Percentiles rank a stretch among this genome's conserved stretches.
These are phyloP conservation scores for Gracilariopsis chorda DNA, from an alignment of 23 red algal species.

Conservation along the genomic window DNA sequence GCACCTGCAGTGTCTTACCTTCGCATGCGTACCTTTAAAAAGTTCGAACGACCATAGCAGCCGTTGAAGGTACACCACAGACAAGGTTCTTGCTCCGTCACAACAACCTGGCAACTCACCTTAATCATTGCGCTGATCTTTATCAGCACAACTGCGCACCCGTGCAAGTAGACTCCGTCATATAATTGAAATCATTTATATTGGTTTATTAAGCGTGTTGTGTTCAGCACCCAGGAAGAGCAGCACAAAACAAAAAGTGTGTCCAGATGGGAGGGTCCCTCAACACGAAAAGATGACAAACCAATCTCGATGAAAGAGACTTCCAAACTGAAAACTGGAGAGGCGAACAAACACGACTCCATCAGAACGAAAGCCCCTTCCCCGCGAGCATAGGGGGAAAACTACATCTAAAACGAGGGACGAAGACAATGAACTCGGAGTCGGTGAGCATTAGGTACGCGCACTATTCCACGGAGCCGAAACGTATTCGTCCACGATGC, in stretches of 20 bases:
- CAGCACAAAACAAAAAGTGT: constrained; percentile 9
- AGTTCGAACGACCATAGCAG: too few species aligned
- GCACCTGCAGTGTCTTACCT: too few species aligned
- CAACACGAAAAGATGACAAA: constrained; percentile 28
- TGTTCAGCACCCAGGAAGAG: not conserved
- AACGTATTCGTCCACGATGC: constrained; percentile 33
- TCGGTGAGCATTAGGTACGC: constrained; percentile 22
- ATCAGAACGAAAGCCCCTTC: not conserved
- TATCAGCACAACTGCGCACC: too few species aligned
- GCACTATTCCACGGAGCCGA: constrained; percentile 28
- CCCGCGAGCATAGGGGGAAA: constrained; percentile 1
- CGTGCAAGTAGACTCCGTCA: too few species aligned
- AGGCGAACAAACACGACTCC: not conserved
- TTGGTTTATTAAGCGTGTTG: constrained; percentile 10
- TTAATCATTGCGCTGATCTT: too few species aligned
- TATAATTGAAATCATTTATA: constrained; percentile 14
- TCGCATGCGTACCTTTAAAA: too few species aligned
- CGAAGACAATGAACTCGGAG: constrained; percentile 40
- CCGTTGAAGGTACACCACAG: too few species aligned
- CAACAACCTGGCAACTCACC: too few species aligned
- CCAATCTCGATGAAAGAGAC: not conserved
- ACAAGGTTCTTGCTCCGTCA: too few species aligned
- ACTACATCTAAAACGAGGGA: constrained; percentile 34
- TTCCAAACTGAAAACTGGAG: not conserved
- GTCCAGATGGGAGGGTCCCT: constrained; percentile 13